These are phyloP conservation scores for Kalmusia sp. DNA, from an alignment of 2,329 filamentous ascomycete species.

Conservation along the genomic window DNA sequence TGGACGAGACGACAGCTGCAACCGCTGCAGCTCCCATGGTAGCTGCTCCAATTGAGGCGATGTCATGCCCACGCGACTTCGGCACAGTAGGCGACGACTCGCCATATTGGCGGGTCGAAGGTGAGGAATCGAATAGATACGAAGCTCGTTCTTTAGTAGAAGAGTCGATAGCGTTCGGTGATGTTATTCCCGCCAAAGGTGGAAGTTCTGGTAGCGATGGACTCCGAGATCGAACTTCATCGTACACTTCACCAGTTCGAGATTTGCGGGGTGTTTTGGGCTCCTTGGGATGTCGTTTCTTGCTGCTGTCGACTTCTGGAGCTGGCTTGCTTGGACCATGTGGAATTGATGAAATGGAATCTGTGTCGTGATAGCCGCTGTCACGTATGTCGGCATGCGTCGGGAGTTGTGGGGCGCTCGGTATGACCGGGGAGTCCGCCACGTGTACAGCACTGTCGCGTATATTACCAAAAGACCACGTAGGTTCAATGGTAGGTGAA, in stretches of 20 bases:
- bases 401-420: slow-evolving; percentile 33
- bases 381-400: slow-evolving; percentile 45
- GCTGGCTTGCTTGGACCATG: slow-evolving; percentile 20
- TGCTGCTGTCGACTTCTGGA: slow-evolving; percentile 20
- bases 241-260: slow-evolving; percentile 13
- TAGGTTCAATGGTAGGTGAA: slow-evolving; percentile 28
- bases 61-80: slow-evolving; percentile 24
- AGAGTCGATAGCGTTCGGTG: slow-evolving; percentile 39
- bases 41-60: slow-evolving; percentile 10
- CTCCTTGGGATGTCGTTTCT: slow-evolving; percentile 30
- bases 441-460: slow-evolving; percentile 56
- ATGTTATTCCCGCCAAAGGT: slow-evolving; percentile 18
- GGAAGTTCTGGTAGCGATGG: slow-evolving; percentile 35
- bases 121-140: slow-evolving; percentile 46
- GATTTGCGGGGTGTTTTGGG: slow-evolving; percentile 23
- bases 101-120: slow-evolving; percentile 41
- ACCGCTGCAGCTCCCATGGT: slow-evolving; percentile 3
- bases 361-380: slow-evolving; percentile 50
- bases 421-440: slow-evolving; percentile 51
- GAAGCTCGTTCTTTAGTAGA: slow-evolving; percentile 46
- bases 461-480: slow-evolving; percentile 48
- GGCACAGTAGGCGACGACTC: slow-evolving; percentile 32
- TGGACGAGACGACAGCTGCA: background rate
- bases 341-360: slow-evolving; percentile 19
- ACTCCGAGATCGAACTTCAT: slow-evolving; percentile 22